Evolutionary conservation across 2,329 filamentous ascomycete species (phyloP), one percentile per base, ranked within the genome.

Genomic region (Waltergamsia citrina): DNA sequence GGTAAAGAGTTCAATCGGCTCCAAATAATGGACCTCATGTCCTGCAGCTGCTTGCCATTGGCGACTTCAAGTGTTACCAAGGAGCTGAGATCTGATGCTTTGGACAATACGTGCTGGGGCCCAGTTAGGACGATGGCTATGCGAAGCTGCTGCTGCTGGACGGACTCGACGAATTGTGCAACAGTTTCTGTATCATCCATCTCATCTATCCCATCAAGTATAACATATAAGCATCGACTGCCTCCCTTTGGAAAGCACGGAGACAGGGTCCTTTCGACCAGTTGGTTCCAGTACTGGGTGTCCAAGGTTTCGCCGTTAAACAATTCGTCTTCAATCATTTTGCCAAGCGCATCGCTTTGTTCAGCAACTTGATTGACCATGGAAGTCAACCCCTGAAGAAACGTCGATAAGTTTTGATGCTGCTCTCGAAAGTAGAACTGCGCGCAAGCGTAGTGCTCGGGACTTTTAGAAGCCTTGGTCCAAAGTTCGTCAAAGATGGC

Each of bases 361-460:
- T 53, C 53, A 0, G 48, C 52, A 3, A 59, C 42, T 6, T 56
- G 56, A 4, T 51, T 45, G 4, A 51, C 42, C 9, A 51, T 34
- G 0, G 45, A 51, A 4, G 48, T 39, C 2, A 60, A 20, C 2
- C 46, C 51, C 12, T 42, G 46, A 4, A 47, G 10, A 2, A 53
- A 41, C 0, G 37, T 39, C 0, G 41, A 43, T 5, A 51, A 34
- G 19, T 45, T 47, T 4, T 43, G 34, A 5, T 48, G 38, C 12
- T 57, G 55, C 26, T 59, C 55, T 2, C 53, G 51, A 35, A 60
- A 60, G 32, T 56, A 60, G 34, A 57, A 62, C 26, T 59, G 52
- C 2, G 49, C 45, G 14, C 46, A 49, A 1, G 45, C 45, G 18
- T 37, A 38, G 1, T 39, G 35, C 1, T 36, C 23, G 3, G 44